Percentiles rank a stretch among this genome's conserved stretches.
phyloP scores from a whole-genome alignment of 306 rosid genomes.

The Quercus gilva region DNA sequence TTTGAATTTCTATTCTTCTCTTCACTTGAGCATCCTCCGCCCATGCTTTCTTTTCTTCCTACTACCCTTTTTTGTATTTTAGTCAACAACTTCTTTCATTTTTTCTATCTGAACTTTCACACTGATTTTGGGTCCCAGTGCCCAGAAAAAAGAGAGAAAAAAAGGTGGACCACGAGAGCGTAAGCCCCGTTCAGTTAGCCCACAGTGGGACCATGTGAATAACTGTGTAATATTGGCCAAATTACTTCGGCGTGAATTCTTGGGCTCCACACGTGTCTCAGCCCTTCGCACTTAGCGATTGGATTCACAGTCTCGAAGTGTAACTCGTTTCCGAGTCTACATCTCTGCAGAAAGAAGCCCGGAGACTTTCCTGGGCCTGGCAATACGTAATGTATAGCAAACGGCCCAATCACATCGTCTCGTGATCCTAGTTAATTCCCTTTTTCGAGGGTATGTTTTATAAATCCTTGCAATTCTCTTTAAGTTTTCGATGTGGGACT shows the following conservation, averaged over 20 bases:
- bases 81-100: too few relatives aligned
- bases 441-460: fast-evolving
- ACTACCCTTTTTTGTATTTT: too few relatives aligned
- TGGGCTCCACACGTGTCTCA: conserved; percentile 40
- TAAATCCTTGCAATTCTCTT: too few relatives aligned
- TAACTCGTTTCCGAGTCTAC: conserved; percentile 5
- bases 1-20: too few relatives aligned
- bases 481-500: background rate
- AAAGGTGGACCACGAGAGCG: background rate
- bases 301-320: background rate
- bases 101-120: too few relatives aligned
- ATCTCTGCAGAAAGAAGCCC: conserved; percentile 12
- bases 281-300: background rate
- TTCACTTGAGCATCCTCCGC: too few relatives aligned
- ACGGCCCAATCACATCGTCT: conserved; percentile 18
- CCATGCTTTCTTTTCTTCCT: too few relatives aligned
- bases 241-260: background rate
- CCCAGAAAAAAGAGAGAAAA: background rate
- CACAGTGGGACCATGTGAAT: conserved; percentile 17
- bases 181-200: conserved; percentile 46
- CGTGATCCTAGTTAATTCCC: background rate
- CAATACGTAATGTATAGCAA: fast-evolving
- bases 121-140: too few relatives aligned
- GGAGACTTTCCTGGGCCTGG: conserved; percentile 44
- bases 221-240: conserved; percentile 21